Conservation (phyloP, 495 filamentous ascomycete genomes). For the Aspergillus carlsbadensis region DNA sequence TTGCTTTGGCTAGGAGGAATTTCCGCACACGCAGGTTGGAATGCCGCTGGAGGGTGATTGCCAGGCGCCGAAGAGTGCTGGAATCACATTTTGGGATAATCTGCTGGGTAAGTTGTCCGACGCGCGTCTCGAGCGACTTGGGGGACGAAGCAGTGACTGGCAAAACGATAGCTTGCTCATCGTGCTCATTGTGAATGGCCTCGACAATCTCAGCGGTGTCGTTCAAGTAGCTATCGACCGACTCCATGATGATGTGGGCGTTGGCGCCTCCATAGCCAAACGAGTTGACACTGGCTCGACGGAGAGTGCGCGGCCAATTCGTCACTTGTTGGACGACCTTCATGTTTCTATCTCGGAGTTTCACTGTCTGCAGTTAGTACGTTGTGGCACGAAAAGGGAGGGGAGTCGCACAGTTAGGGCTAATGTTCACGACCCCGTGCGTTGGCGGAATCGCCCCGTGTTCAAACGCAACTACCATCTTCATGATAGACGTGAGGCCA, state of each 20-base stretch:
- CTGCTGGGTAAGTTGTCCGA: no score
- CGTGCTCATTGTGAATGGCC: not conserved
- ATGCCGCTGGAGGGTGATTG: no score
- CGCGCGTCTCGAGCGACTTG: no score
- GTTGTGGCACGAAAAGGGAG: no score
- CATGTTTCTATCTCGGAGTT: conserved; percentile 20
- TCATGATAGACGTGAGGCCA: conserved; percentile 51
- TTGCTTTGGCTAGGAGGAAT: no score
- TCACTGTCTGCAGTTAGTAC: no score
- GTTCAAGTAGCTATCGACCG: no score
- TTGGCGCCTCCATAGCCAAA: conserved; percentile 36
- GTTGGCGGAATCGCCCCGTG: conserved; percentile 45
- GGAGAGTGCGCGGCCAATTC: not conserved
- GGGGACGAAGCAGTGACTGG: no score
- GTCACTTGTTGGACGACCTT: not conserved
- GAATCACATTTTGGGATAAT: no score
- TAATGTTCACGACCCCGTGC: conserved; percentile 15
- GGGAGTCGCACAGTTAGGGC: no score
- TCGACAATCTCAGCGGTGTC: not conserved
- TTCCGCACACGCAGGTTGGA: no score
- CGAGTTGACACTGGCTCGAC: conserved; percentile 15
- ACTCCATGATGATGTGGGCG: conserved; percentile 38
- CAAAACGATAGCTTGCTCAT: not conserved
- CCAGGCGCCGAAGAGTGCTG: no score
- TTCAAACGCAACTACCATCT: conserved; percentile 50